phyloP scores from a whole-genome alignment of 1,139 yeast genomes.

The Diutina rugosa region DNA sequence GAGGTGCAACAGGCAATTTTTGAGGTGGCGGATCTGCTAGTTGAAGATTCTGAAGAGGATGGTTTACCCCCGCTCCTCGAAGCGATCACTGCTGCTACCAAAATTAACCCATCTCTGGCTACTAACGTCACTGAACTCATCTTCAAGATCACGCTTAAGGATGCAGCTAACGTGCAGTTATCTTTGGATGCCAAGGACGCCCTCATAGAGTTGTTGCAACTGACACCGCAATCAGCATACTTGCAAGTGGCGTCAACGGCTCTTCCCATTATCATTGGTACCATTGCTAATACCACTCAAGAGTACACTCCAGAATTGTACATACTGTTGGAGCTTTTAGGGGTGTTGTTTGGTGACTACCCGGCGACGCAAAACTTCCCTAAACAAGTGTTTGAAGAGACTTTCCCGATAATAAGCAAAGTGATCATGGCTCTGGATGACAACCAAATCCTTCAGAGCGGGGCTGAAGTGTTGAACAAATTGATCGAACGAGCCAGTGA shows the following conservation, averaged over 20 bases:
- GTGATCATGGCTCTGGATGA: constrained; percentile 50
- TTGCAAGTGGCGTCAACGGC: constrained; percentile 36
- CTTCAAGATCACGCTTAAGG: constrained; percentile 54
- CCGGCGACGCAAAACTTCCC: constrained; percentile 28
- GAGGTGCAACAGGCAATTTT: constrained; percentile 17
- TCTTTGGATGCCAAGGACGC: constrained; percentile 51
- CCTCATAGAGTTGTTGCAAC: constrained; percentile 42
- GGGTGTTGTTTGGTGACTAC: constrained; percentile 36
- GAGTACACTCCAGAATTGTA: constrained; percentile 49
- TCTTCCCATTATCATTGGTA: constrained; percentile 34
- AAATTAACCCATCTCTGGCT: constrained; percentile 26
- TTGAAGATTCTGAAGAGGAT: constrained; percentile 66
- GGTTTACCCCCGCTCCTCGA: constrained; percentile 70
- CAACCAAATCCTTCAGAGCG: constrained; percentile 66
- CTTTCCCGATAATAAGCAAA: constrained; percentile 39
- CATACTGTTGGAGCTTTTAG: constrained; percentile 54
- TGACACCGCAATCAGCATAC: constrained; percentile 33
- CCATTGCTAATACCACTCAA: constrained; percentile 17
- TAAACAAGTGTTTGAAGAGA: constrained; percentile 29
- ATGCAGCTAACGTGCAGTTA: constrained; percentile 63
- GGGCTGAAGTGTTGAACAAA: constrained; percentile 62
- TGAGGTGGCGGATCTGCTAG: constrained; percentile 23
- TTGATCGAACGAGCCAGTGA: constrained; percentile 41
- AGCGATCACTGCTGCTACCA: constrained; percentile 43
- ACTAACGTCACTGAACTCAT: constrained; percentile 36